Conservation (phyloP, 352 stramenopile genomes). For the Pythium dissotocum region DNA sequence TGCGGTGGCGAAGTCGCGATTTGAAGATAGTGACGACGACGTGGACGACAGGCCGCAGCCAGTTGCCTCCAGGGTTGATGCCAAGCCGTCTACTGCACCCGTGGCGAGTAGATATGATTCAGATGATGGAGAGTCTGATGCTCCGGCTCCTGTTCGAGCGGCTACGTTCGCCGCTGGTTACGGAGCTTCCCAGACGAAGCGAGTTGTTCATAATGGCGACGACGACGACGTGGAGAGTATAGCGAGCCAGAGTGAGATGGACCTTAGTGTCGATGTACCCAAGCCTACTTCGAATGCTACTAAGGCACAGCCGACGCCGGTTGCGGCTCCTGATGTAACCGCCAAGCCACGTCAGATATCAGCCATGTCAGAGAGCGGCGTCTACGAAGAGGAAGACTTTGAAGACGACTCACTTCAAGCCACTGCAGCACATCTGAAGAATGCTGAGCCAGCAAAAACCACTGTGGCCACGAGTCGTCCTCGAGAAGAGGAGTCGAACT, state of each 20-base stretch:
- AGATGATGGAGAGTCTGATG: neutral
- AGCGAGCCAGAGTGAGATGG: slow-evolving; percentile 37
- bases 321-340: neutral
- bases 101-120: neutral
- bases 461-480: neutral
- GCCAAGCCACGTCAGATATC: slow-evolving; percentile 9
- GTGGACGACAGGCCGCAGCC: neutral
- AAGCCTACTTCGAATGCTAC: neutral
- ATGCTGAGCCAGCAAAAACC: neutral
- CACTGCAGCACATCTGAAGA: neutral
- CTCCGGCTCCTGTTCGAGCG: neutral
- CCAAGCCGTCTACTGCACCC: neutral
- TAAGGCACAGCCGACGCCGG: neutral
- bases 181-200: neutral
- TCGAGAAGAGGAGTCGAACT: slow-evolving; percentile 31
- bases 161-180: neutral
- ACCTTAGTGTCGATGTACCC: slow-evolving; percentile 20
- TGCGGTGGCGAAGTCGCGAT: neutral
- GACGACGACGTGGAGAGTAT: slow-evolving; percentile 35
- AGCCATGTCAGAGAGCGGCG: slow-evolving; percentile 40
- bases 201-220: slow-evolving; percentile 2
- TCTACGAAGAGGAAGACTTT: slow-evolving; percentile 57
- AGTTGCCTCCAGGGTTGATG: neutral
- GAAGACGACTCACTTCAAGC: slow-evolving; percentile 44
- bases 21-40: neutral